Evolutionary conservation across 208 protist species (phyloP).

Genomic region (Crithidia bombi): DNA sequence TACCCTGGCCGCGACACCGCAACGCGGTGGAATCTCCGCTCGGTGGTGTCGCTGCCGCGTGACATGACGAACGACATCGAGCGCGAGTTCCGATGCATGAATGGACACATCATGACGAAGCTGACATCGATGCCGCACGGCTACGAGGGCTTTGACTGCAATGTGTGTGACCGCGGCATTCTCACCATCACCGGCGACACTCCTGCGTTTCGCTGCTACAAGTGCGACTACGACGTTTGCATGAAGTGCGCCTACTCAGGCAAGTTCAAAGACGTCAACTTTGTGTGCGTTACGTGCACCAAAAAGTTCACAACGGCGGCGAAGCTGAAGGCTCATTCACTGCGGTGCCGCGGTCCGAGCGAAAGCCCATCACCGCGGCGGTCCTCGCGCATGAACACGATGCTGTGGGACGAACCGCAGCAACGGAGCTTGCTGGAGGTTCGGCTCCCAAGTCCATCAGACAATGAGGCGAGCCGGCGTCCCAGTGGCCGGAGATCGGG

Average conservation of each 20-base stretch:
- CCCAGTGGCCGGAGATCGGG: constrained; percentile 35
- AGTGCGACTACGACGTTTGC: constrained; percentile 92
- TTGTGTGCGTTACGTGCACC: constrained; percentile 83
- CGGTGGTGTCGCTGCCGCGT: constrained; percentile 77
- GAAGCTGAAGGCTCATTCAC: constrained; percentile 82
- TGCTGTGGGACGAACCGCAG: constrained; percentile 77
- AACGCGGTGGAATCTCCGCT: constrained; percentile 76
- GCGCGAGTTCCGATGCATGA: constrained; percentile 77
- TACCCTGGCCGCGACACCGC: constrained; percentile 74
- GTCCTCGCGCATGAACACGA: constrained; percentile 83
- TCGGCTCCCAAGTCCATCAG: constrained; percentile 45
- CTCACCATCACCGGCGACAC: constrained; percentile 66
- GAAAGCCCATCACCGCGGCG: constrained; percentile 75
- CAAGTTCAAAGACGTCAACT: constrained; percentile 79
- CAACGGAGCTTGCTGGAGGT: constrained; percentile 76
- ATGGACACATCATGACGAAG: constrained; percentile 87
- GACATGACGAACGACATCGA: constrained; percentile 67
- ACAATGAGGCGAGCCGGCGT: constrained; percentile 23
- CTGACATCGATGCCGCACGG: constrained; percentile 80
- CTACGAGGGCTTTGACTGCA: constrained; percentile 91
- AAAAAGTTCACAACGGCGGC: constrained; percentile 81
- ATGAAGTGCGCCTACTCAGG: constrained; percentile 79
- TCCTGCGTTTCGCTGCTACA: constrained; percentile 85
- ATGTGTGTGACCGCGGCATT: constrained; percentile 85
- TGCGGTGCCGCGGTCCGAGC: constrained; percentile 80